Evolutionary conservation across 768 basidiomycete genomes (phyloP).

Genomic region (Naganishia onofrii): DNA sequence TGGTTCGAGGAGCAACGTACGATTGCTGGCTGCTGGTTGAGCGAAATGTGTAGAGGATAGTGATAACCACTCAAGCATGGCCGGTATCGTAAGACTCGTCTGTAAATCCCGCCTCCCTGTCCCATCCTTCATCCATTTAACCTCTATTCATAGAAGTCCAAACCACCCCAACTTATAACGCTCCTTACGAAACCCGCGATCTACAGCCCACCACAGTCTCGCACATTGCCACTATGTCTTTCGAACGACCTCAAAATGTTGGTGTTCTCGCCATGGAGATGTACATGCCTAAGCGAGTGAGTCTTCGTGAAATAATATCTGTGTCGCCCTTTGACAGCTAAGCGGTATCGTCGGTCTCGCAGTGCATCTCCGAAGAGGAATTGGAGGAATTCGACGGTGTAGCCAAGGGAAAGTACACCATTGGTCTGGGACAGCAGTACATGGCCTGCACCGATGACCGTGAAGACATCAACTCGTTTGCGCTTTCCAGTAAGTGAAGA

Average conservation of each 20-base stretch:
- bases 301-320: no score
- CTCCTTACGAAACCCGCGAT: neutral
- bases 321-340: neutral
- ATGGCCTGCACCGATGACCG: constrained; percentile 98
- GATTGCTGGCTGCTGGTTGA: no score
- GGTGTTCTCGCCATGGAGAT: constrained; percentile 90
- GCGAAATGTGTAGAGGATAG: no score
- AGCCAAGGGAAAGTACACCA: constrained; percentile 94
- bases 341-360: constrained; percentile 19
- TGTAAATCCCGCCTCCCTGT: neutral
- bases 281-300: constrained; percentile 87
- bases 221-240: constrained; percentile 33
- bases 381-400: constrained; percentile 94
- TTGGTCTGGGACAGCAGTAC: constrained; percentile 93
- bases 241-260: constrained; percentile 77
- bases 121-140: neutral
- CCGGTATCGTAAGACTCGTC: neutral
- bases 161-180: neutral
- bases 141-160: neutral
- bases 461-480: constrained; percentile 98
- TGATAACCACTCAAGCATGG: no score
- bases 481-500: constrained; percentile 60
- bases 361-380: constrained; percentile 95
- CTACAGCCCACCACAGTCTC: neutral
- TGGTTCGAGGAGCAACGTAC: neutral